These are phyloP conservation scores for Termitomyces sp. DNA, from an alignment of 768 basidiomycete species.

Conservation along the genomic window DNA sequence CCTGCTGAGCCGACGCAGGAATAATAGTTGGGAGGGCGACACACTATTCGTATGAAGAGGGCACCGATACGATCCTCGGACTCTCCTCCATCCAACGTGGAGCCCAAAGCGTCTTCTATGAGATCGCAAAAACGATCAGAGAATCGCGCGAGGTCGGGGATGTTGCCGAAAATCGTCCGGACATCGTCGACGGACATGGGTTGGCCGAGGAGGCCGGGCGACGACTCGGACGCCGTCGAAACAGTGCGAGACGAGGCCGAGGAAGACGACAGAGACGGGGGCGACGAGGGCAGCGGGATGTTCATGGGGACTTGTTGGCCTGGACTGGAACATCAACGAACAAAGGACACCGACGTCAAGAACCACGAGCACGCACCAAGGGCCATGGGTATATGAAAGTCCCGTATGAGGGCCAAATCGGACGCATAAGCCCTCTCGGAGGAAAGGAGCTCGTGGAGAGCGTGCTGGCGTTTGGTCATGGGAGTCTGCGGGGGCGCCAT, in stretches of 20 bases:
- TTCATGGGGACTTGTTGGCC: constrained; percentile 24
- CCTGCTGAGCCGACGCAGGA: constrained; percentile 6
- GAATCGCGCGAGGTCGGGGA: constrained; percentile 68
- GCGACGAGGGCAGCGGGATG: constrained; percentile 25
- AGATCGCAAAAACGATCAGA: constrained; percentile 60
- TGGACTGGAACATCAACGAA: constrained; percentile 14
- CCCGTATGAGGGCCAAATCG: constrained; percentile 74
- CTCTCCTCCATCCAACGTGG: constrained; percentile 51
- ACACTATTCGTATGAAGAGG: constrained; percentile 63
- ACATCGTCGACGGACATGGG: constrained; percentile 72
- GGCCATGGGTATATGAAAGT: constrained; percentile 75
- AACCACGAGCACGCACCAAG: constrained; percentile 42
- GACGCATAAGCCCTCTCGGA: constrained; percentile 79
- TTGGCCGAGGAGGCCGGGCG: constrained; percentile 29
- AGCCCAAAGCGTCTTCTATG: constrained; percentile 62
- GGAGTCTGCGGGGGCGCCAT: constrained; percentile 19
- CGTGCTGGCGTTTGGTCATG: constrained; percentile 70
- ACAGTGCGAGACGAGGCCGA: constrained; percentile 42
- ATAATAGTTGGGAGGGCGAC: too few relatives aligned
- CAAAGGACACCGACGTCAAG: neutral
- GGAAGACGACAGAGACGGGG: constrained; percentile 44
- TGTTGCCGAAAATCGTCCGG: constrained; percentile 71
- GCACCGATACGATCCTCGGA: constrained; percentile 69
- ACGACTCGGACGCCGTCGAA: constrained; percentile 46
- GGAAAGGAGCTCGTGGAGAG: constrained; percentile 69